A percentile compares a stretch with the other conserved stretches of the same genome.
phyloP scores from a whole-genome alignment of 1,284 basidiomycete species.

The Puccinia horiana region DNA sequence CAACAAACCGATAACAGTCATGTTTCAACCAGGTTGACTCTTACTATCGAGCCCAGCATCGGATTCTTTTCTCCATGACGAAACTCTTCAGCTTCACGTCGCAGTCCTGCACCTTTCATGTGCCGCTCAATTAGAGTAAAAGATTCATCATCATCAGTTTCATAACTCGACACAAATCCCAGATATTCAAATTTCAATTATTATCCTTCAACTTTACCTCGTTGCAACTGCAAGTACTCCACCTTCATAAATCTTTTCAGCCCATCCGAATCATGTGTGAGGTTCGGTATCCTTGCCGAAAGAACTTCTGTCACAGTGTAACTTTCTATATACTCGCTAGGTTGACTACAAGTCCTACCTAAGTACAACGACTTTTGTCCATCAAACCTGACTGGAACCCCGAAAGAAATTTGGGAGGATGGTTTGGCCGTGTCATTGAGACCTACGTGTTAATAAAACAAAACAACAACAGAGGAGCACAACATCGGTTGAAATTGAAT shows the following conservation, averaged over 20 bases:
- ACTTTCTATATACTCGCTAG: background rate
- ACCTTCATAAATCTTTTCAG: background rate
- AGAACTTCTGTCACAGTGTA: background rate
- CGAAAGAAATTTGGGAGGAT: background rate
- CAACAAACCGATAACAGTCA: too few relatives aligned
- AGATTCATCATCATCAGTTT: background rate
- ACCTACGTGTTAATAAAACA: background rate
- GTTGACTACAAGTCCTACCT: background rate
- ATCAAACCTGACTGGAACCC: background rate
- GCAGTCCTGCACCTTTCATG: too few relatives aligned
- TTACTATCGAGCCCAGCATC: too few relatives aligned
- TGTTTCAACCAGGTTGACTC: too few relatives aligned
- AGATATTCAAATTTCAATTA: background rate
- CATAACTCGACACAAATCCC: background rate
- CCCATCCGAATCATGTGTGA: background rate
- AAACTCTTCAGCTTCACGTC: too few relatives aligned
- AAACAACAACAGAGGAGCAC: background rate
- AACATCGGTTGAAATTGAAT: background rate
- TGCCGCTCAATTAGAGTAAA: background rate
- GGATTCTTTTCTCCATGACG: too few relatives aligned
- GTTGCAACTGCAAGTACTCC: background rate
- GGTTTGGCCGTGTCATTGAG: background rate
- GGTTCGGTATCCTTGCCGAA: background rate
- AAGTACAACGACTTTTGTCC: background rate
- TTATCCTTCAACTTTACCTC: background rate